Conservation (phyloP, 2,329 filamentous ascomycete genomes). For the Diatrype stigma region DNA sequence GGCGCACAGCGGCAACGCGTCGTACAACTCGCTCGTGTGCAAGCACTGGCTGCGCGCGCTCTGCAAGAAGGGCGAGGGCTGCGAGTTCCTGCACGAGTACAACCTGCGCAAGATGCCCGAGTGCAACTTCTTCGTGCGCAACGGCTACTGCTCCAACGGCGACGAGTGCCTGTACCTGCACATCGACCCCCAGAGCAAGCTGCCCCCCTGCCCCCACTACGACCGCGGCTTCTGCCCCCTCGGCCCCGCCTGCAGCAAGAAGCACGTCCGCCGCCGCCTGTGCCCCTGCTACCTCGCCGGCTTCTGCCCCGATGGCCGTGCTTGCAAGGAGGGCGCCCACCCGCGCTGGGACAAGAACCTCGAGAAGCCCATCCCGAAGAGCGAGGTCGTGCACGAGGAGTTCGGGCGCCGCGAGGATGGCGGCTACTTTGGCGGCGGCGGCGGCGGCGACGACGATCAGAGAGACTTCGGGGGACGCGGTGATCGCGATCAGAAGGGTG, state of each 20-base stretch:
- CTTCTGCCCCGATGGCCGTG: constrained; percentile 80
- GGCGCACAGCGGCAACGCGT: constrained; percentile 36
- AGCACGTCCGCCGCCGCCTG: constrained; percentile 76
- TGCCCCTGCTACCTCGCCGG: constrained; percentile 87
- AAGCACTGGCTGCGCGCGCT: constrained; percentile 97
- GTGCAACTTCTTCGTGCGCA: constrained; percentile 92
- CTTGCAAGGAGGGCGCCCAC: constrained; percentile 78
- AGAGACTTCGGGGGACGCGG: constrained; percentile 23
- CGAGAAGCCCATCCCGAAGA: constrained; percentile 70
- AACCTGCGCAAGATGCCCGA: constrained; percentile 98
- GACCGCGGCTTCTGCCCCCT: constrained; percentile 92
- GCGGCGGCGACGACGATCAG: constrained; percentile 29
- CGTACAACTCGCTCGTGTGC: constrained; percentile 83
- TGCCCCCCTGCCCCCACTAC: constrained; percentile 84
- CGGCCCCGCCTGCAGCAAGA: constrained; percentile 80
- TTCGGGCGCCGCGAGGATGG: constrained; percentile 39
- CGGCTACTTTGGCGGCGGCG: no score
- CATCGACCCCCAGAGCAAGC: constrained; percentile 75
- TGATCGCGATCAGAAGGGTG: constrained; percentile 25
- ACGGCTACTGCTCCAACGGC: constrained; percentile 92
- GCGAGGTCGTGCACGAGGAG: constrained; percentile 54
- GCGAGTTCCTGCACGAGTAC: constrained; percentile 98
- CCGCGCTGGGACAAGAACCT: constrained; percentile 75
- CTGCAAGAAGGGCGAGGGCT: constrained; percentile 95
- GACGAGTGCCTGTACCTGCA: constrained; percentile 95